A percentile compares a stretch with the other conserved stretches of the same genome.
Evolutionary conservation across 1,284 basidiomycete genomes (phyloP).

Genomic region (Irpex lacteus): DNA sequence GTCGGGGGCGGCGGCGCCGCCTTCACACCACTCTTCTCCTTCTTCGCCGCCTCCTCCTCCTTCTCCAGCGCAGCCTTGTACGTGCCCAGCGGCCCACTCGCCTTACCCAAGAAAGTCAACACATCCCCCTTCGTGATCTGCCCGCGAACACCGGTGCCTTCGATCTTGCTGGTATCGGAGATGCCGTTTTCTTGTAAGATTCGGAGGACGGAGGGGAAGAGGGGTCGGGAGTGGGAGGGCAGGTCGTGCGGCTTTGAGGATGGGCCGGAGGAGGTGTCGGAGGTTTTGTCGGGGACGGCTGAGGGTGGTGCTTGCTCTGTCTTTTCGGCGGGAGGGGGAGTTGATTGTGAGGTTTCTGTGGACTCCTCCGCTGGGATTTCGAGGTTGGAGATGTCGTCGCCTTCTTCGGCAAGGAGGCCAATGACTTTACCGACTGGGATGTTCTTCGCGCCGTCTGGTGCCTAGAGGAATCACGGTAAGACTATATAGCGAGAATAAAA

Average conservation of each 20-base stretch:
- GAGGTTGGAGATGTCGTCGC: constrained; percentile 89
- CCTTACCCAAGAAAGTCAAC: constrained; percentile 76
- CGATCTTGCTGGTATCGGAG: constrained; percentile 53
- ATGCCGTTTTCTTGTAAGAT: constrained; percentile 62
- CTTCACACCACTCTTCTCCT: constrained; percentile 17
- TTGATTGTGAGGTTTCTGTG: constrained; percentile 12
- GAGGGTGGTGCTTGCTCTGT: constrained; percentile 30
- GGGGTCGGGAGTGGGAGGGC: constrained; percentile 55
- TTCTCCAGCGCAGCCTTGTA: constrained; percentile 45
- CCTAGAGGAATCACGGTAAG: constrained; percentile 39
- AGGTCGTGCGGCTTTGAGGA: constrained; percentile 29
- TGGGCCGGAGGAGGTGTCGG: constrained; percentile 26
- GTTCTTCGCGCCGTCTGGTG: constrained; percentile 80
- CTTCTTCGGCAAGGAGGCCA: constrained; percentile 94
- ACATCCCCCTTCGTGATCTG: constrained; percentile 94
- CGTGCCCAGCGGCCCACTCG: constrained; percentile 76
- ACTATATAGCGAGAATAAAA: constrained; percentile 23
- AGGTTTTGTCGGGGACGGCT: constrained; percentile 22
- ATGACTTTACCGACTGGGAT: constrained; percentile 88
- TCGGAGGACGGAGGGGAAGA: constrained; percentile 79
- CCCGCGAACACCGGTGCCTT: constrained; percentile 80
- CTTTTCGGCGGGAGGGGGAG: constrained; percentile 23
- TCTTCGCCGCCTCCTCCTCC: constrained; percentile 37
- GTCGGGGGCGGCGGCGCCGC: constrained; percentile 20
- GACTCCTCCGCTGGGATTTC: constrained; percentile 63